A percentile compares a stretch with the other conserved stretches of the same genome.
phyloP scores from a whole-genome alignment of 2,329 filamentous ascomycete species.

The Epichloe scottii region DNA sequence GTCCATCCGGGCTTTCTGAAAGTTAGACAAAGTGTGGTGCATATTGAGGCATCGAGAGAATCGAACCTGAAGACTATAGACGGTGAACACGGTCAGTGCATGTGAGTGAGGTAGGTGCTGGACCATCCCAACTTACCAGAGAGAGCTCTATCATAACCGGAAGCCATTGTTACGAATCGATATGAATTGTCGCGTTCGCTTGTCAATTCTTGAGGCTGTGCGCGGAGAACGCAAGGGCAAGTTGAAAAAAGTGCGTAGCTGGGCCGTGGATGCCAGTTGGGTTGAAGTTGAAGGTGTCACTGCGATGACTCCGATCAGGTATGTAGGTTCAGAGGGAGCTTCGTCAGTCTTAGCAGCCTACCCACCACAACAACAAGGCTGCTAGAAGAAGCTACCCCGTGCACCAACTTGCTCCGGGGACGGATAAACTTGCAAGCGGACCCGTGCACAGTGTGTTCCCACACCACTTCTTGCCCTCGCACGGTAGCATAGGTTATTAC shows the following conservation, averaged over 20 bases:
- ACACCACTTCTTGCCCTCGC: no score
- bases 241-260: neutral
- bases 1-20: slow-evolving; percentile 77
- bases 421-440: slow-evolving; percentile 3
- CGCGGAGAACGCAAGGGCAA: neutral
- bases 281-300: slow-evolving; percentile 1
- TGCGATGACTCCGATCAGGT: neutral
- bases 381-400: neutral
- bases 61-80: slow-evolving; percentile 68
- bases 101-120: slow-evolving; percentile 1
- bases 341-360: slow-evolving; percentile 29
- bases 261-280: slow-evolving; percentile 2
- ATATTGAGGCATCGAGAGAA: neutral
- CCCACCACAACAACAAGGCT: slow-evolving; percentile 5
- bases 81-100: slow-evolving; percentile 25
- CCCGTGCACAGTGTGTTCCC: neutral
- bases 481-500: no score
- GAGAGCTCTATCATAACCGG: slow-evolving; percentile 97
- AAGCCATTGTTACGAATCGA: slow-evolving; percentile 50
- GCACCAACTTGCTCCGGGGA: neutral
- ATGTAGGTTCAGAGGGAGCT: slow-evolving; percentile 15
- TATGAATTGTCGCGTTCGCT: neutral
- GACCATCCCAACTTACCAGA: slow-evolving; percentile 58
- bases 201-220: neutral
- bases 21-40: slow-evolving; percentile 28